phyloP scores from a whole-genome alignment of 106 monocot genomes.

The Dactylorhiza incarnata region DNA sequence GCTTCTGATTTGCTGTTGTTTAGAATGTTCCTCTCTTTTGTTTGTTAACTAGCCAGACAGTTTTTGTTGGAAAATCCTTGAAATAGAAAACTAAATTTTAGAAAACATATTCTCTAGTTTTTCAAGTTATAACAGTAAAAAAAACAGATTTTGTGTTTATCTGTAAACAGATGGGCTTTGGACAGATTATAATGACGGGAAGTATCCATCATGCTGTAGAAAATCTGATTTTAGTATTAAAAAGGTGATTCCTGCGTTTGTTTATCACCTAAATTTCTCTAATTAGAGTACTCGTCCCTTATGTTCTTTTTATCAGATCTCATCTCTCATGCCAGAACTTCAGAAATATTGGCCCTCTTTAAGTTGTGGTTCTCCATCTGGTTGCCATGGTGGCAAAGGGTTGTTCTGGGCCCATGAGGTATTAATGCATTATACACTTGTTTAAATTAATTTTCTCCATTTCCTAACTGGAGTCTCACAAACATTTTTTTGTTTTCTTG shows the following conservation, averaged over 20 bases:
- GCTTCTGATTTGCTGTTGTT: background rate
- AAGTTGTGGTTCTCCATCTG: constrained; percentile 59
- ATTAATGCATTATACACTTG: background rate
- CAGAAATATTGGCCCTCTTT: constrained; percentile 87
- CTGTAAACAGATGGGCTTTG: constrained; percentile 84
- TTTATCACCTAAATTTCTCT: background rate
- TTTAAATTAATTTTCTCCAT: constrained; percentile 3
- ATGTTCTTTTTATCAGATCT: constrained; percentile 32
- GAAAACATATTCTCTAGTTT: background rate
- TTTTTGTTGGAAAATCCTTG: background rate
- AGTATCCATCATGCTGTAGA: constrained; percentile 83
- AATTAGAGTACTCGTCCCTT: background rate
- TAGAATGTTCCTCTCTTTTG: background rate
- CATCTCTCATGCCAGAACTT: constrained; percentile 50
- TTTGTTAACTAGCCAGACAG: background rate
- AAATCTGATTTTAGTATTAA: constrained; percentile 44
- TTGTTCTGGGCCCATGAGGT: constrained; percentile 99
- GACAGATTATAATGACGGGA: constrained; percentile 89
- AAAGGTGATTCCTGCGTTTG: constrained; percentile 30
- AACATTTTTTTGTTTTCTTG: constrained; percentile 19
- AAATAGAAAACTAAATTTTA: background rate
- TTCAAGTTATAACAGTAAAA: background rate
- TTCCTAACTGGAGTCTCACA: background rate
- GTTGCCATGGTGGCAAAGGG: constrained; percentile 80
- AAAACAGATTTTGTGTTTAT: background rate